Conservation (phyloP, 2,329 filamentous ascomycete species). For the Talaromyces albobiverticillius region DNA sequence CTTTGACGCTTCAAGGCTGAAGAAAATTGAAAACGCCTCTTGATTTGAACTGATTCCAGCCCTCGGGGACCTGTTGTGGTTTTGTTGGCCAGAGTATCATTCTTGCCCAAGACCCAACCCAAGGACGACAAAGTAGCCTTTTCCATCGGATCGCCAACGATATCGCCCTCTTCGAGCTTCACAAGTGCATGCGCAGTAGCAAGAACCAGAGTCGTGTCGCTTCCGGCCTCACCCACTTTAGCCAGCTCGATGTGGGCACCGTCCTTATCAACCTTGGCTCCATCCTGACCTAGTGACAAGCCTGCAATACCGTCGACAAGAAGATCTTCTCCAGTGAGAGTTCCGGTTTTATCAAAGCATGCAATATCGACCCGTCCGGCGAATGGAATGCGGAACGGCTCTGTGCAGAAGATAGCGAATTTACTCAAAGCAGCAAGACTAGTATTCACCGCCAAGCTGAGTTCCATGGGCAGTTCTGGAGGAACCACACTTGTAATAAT, state of each 20-base stretch:
- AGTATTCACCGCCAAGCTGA: constrained; percentile 95
- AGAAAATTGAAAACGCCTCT: constrained; percentile 96
- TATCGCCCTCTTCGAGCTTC: constrained; percentile 92
- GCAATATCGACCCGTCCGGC: constrained; percentile 93
- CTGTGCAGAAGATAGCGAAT: constrained; percentile 96
- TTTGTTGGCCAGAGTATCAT: constrained; percentile 77
- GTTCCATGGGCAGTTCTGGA: constrained; percentile 97
- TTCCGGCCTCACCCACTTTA: constrained; percentile 64
- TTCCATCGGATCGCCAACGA: constrained; percentile 98
- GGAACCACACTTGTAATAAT: constrained; percentile 98
- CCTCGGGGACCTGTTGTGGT: constrained; percentile 37
- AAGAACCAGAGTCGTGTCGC: constrained; percentile 87
- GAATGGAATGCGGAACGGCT: constrained; percentile 96
- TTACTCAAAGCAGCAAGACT: constrained; percentile 91
- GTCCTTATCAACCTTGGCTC: constrained; percentile 68
- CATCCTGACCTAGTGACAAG: constrained; percentile 67
- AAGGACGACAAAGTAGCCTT: constrained; percentile 89
- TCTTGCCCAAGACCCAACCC: constrained; percentile 87
- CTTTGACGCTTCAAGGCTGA: constrained; percentile 95
- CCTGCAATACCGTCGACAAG: constrained; percentile 97
- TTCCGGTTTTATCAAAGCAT: constrained; percentile 98
- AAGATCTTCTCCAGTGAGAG: constrained; percentile 90
- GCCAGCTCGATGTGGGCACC: constrained; percentile 80
- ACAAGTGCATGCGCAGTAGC: constrained; percentile 94
- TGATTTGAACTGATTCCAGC: constrained; percentile 81